Percentiles rank a stretch among this genome's conserved stretches.
Evolutionary conservation across 164 flowering plant species (phyloP).

Genomic region (Warburgia ugandensis): DNA sequence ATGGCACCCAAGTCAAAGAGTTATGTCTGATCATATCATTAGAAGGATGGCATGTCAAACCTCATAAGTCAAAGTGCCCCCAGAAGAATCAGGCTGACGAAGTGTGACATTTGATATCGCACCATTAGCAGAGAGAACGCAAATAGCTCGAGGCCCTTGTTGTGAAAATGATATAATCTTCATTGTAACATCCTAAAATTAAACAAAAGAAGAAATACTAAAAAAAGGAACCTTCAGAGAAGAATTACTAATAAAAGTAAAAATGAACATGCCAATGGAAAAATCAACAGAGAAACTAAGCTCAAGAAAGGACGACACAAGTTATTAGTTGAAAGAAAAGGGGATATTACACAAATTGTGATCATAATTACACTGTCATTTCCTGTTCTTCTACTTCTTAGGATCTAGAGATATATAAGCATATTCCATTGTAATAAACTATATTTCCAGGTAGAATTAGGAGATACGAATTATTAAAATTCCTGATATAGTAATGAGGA

Average conservation of each 20-base stretch:
- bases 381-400: too few species aligned
- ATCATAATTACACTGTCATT: too few species aligned
- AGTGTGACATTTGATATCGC: conserved; percentile 97
- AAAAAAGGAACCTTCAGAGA: background rate
- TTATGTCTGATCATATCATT: background rate
- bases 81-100: conserved; percentile 96
- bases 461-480: too few species aligned
- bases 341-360: too few species aligned
- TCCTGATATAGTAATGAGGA: too few species aligned
- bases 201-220: conserved; percentile 2
- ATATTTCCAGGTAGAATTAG: too few species aligned
- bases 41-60: conserved; percentile 26
- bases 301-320: too few species aligned
- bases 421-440: too few species aligned
- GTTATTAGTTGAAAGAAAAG: too few species aligned
- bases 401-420: too few species aligned
- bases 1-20: background rate
- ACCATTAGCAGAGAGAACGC: conserved; percentile 96
- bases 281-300: too few species aligned
- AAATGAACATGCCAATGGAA: too few species aligned
- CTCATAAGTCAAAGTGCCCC: conserved; percentile 98
- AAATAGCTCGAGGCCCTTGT: conserved; percentile 96
- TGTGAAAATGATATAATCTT: conserved; percentile 96
- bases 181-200: conserved; percentile 82
- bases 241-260: background rate